Percentiles rank a stretch among this genome's conserved stretches.
Conservation (phyloP, 1,284 basidiomycete genomes). For the Ustilago trichophora region DNA sequence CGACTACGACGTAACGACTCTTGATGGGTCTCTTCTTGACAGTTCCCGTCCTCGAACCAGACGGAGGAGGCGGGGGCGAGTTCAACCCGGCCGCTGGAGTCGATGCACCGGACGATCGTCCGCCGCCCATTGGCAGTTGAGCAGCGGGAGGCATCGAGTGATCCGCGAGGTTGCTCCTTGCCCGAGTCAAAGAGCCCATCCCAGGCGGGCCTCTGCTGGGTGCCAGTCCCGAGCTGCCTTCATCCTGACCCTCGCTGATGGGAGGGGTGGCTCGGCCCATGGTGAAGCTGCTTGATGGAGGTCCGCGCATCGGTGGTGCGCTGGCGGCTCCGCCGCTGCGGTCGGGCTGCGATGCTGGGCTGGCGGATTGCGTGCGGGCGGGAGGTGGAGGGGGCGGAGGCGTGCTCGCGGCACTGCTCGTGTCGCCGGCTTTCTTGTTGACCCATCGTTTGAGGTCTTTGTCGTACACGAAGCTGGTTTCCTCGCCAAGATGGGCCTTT, state of each 20-base stretch:
- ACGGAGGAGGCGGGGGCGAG: slow-evolving; percentile 45
- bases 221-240: slow-evolving; percentile 31
- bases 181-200: slow-evolving; percentile 27
- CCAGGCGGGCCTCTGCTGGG: slow-evolving; percentile 18
- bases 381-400: slow-evolving; percentile 61
- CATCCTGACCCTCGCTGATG: slow-evolving; percentile 39
- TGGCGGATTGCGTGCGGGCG: slow-evolving; percentile 50
- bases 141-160: slow-evolving; percentile 53
- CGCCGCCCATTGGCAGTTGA: slow-evolving; percentile 38
- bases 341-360: slow-evolving; percentile 51
- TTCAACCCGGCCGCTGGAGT: slow-evolving; percentile 23
- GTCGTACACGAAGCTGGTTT: slow-evolving; percentile 91
- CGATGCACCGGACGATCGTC: slow-evolving; percentile 6
- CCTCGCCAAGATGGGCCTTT: slow-evolving; percentile 87
- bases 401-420: slow-evolving; percentile 46
- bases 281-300: slow-evolving; percentile 18
- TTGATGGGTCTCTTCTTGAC: slow-evolving; percentile 64
- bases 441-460: slow-evolving; percentile 95
- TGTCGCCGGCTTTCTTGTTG: slow-evolving; percentile 78
- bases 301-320: slow-evolving; percentile 36
- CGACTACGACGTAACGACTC: slow-evolving; percentile 62
- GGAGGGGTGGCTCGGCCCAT: slow-evolving; percentile 38
- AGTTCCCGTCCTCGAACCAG: slow-evolving; percentile 30
- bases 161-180: slow-evolving; percentile 57
- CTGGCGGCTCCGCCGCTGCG: slow-evolving; percentile 25